Percentiles rank a stretch among this genome's conserved stretches.
phyloP scores from a whole-genome alignment of 768 basidiomycete genomes.

The Mrakia gelida region DNA sequence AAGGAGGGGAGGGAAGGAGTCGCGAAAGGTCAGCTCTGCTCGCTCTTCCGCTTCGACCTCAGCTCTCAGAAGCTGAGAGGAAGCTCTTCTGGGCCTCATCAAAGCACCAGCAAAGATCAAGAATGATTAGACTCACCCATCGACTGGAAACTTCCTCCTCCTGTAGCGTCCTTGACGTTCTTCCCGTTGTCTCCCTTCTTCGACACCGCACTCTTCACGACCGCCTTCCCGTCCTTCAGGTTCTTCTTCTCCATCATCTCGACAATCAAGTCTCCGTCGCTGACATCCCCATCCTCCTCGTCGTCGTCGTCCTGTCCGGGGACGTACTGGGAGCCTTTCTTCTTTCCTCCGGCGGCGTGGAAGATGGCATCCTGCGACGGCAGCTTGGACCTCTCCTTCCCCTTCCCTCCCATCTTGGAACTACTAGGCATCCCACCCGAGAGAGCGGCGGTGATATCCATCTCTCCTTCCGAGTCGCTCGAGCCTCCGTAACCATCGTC shows the following conservation, averaged over 20 bases:
- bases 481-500: background rate
- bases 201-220: conserved; percentile 62
- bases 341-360: conserved; percentile 22
- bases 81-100: background rate
- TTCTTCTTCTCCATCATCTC: conserved; percentile 67
- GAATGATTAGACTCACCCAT: conserved; percentile 62
- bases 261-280: conserved; percentile 60
- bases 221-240: conserved; percentile 66
- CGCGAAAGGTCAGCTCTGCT: conserved; percentile 3
- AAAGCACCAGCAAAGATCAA: background rate
- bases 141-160: conserved; percentile 92
- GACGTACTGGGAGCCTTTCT: conserved; percentile 16
- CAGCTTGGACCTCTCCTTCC: conserved; percentile 24
- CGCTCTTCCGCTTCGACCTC: background rate
- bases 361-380: conserved; percentile 18
- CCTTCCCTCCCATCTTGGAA: conserved; percentile 20
- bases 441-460: conserved; percentile 32
- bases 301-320: conserved; percentile 44
- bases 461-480: conserved; percentile 22
- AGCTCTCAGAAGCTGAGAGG: background rate
- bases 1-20: conserved; percentile 12
- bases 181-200: conserved; percentile 61
- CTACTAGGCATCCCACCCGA: conserved; percentile 18
- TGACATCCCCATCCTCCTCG: conserved; percentile 50
- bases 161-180: conserved; percentile 67